Percentiles rank a stretch among this genome's conserved stretches.
Conservation (phyloP, 345 rosid genomes). For the Diplotaxis tenuifolia region DNA sequence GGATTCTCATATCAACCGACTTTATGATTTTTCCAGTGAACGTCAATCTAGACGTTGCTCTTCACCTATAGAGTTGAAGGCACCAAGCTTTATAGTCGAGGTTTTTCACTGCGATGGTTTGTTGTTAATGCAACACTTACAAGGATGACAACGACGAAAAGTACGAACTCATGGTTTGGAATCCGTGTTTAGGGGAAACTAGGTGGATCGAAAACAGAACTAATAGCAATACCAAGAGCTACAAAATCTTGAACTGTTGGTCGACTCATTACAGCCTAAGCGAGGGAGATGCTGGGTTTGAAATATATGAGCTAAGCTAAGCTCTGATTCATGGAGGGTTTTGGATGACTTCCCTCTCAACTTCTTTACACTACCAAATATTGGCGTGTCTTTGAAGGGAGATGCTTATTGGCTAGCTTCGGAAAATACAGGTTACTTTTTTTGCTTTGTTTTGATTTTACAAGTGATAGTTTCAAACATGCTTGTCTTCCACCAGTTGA, state of each 20-base stretch:
- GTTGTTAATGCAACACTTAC: background rate
- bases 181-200: background rate
- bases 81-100: background rate
- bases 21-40: background rate
- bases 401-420: background rate
- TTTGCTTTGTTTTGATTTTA: background rate
- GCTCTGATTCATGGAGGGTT: background rate
- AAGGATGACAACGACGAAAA: background rate
- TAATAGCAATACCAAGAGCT: background rate
- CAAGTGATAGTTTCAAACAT: background rate
- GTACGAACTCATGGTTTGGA: background rate
- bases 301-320: background rate
- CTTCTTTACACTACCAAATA: background rate
- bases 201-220: background rate
- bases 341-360: background rate
- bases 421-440: background rate
- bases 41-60: background rate
- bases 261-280: background rate
- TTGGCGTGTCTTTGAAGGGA: background rate
- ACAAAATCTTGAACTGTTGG: background rate
- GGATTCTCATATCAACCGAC: background rate
- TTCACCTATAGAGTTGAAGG: background rate
- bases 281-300: background rate
- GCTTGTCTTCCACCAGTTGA: background rate
- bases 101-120: background rate